Evolutionary conservation across 1,139 yeast species (phyloP).

Genomic region (Kodamaea alishanica): DNA sequence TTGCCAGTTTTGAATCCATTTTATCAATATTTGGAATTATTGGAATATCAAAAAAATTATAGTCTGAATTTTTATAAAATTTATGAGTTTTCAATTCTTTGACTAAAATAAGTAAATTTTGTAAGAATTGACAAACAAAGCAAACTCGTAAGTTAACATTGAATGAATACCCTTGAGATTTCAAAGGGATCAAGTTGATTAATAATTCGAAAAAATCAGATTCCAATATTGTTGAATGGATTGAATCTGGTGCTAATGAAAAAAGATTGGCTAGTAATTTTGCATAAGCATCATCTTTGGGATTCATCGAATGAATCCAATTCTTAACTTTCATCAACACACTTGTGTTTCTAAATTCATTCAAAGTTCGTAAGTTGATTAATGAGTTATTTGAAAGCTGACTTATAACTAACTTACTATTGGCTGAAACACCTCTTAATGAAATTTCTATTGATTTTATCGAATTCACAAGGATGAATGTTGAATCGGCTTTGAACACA

Average conservation of each 20-base stretch:
- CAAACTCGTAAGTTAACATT: conserved; percentile 42
- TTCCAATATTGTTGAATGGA: conserved; percentile 32
- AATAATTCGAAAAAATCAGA: conserved; percentile 54
- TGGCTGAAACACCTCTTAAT: conserved; percentile 51
- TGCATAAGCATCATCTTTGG: conserved; percentile 29
- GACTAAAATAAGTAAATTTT: conserved; percentile 25
- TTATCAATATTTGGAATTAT: conserved; percentile 22
- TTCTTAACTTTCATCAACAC: conserved; percentile 31
- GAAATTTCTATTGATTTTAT: conserved; percentile 65
- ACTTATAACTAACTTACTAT: conserved; percentile 41
- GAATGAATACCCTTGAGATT: conserved; percentile 34
- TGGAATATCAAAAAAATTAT: conserved; percentile 35
- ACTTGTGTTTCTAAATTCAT: conserved; percentile 41
- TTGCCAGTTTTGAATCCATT: conserved; percentile 15
- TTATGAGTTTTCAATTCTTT: conserved; percentile 24
- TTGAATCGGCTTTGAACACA: conserved; percentile 35
- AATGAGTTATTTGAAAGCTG: conserved; percentile 61
- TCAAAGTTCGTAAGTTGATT: conserved; percentile 53
- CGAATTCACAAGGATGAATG: conserved; percentile 46
- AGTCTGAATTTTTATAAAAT: conserved; percentile 21
- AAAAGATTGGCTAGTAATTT: conserved; percentile 35
- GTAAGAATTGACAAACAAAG: conserved; percentile 38
- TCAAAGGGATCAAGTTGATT: conserved; percentile 46
- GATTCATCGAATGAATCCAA: conserved; percentile 25
- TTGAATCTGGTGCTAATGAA: conserved; percentile 25